These are phyloP conservation scores for Hymenoscyphus fraxineus DNA, from an alignment of 2,329 filamentous ascomycete genomes.

Conservation along the genomic window DNA sequence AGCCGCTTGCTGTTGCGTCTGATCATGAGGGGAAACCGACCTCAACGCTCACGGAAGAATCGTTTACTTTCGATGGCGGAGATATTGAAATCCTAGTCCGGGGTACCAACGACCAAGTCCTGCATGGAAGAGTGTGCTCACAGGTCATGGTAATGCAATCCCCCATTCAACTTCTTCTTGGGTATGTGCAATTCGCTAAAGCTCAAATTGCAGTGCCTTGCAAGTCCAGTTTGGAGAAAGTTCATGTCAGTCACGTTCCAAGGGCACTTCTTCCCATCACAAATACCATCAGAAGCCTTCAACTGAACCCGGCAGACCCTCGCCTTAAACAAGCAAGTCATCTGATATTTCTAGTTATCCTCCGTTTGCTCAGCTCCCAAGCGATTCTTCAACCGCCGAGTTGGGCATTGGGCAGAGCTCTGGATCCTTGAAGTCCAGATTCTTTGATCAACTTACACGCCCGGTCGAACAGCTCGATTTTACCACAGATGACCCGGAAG, in stretches of 20 bases:
- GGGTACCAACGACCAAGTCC: background rate
- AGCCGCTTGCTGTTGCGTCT: background rate
- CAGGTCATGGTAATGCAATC: background rate
- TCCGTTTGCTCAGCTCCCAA: background rate
- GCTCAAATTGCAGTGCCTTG: background rate
- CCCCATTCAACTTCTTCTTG: background rate
- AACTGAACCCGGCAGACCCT: no score
- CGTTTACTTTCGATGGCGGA: background rate
- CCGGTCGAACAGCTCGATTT: background rate
- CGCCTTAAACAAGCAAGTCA: no score
- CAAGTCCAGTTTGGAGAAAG: background rate
- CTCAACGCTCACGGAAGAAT: background rate
- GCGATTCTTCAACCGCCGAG: background rate
- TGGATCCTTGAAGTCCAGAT: background rate
- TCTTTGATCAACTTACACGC: background rate
- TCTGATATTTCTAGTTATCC: background rate
- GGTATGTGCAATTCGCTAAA: background rate
- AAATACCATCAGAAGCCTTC: no score
- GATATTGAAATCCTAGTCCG: background rate
- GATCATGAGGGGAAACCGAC: background rate
- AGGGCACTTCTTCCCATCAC: no score
- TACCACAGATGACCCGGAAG: background rate
- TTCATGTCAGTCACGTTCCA: background rate
- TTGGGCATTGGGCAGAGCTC: background rate
- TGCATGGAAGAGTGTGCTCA: background rate